Conservation (phyloP, 805 yeast genomes). For the Nakazawaea ernobii region DNA sequence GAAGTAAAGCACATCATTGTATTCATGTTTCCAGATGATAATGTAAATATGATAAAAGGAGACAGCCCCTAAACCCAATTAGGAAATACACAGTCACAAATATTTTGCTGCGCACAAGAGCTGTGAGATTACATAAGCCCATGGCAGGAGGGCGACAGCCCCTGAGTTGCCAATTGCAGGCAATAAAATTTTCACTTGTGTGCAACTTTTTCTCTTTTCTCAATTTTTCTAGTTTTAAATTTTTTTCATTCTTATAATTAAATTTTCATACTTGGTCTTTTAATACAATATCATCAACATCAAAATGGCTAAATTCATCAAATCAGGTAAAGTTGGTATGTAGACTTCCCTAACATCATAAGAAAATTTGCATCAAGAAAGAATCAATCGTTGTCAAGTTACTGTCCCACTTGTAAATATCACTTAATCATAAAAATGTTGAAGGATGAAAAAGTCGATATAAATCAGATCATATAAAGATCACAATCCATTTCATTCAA, state of each 20-base stretch:
- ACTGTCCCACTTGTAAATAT: no score
- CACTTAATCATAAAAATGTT: no score
- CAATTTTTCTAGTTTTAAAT: background rate
- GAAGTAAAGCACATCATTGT: background rate
- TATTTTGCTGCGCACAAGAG: no score
- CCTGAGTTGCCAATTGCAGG: background rate
- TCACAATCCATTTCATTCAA: no score
- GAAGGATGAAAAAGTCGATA: no score
- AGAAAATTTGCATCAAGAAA: no score
- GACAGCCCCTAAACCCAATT: background rate
- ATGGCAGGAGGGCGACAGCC: background rate
- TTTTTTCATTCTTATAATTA: background rate
- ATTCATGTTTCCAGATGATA: no score
- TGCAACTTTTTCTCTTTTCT: background rate
- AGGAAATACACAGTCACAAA: constrained; percentile 8
- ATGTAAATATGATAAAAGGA: no score
- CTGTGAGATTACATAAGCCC: background rate
- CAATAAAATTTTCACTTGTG: constrained; percentile 1
- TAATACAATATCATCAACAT: constrained; percentile 10
- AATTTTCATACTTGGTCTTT: background rate
- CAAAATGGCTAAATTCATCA: constrained; percentile 96
- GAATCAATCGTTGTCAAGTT: no score
- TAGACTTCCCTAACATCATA: constrained; percentile 23
- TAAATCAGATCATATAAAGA: no score
- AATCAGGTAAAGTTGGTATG: constrained; percentile 99